A percentile compares a stretch with the other conserved stretches of the same genome.
These are phyloP conservation scores for Fusarium ramigenum DNA, from an alignment of 2,329 filamentous ascomycete species.

Conservation along the genomic window DNA sequence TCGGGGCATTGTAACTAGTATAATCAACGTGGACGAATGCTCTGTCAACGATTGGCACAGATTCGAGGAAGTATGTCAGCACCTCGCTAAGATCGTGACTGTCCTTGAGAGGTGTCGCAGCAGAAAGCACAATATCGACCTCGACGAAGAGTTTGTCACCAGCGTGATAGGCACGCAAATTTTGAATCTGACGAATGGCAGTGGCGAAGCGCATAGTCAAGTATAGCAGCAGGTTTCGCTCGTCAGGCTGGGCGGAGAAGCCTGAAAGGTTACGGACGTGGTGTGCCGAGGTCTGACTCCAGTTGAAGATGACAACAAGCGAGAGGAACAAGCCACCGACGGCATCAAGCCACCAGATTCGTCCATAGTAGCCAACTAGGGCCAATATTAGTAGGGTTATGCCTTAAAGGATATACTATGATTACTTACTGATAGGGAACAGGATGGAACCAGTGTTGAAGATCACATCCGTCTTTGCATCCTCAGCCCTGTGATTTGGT, in stretches of 20 bases:
- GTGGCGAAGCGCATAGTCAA: constrained; percentile 94
- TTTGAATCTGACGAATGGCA: constrained; percentile 86
- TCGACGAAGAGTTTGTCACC: constrained; percentile 85
- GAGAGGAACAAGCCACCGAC: constrained; percentile 83
- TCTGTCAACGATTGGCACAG: constrained; percentile 79
- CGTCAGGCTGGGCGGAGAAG: constrained; percentile 79
- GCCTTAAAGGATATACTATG: neutral
- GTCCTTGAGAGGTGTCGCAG: constrained; percentile 78
- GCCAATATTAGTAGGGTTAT: constrained; percentile 17
- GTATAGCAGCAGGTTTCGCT: constrained; percentile 87
- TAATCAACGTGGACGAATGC: constrained; percentile 76
- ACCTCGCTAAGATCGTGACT: constrained; percentile 82
- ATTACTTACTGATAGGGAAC: constrained; percentile 73
- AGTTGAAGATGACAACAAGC: constrained; percentile 80
- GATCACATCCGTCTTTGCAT: constrained; percentile 77
- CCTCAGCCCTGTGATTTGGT: constrained; percentile 54
- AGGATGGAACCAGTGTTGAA: constrained; percentile 92
- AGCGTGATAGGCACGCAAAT: constrained; percentile 83
- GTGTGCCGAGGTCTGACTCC: constrained; percentile 76
- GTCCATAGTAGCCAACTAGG: constrained; percentile 75
- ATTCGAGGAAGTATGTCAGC: constrained; percentile 85
- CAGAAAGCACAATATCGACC: constrained; percentile 85
- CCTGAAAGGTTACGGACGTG: constrained; percentile 86
- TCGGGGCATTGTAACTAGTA: constrained; percentile 68
- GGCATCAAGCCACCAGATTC: constrained; percentile 85